Evolutionary conservation across 225 moss, liverwort and hornwort species (phyloP), one percentile per base, ranked within the genome.

Genomic region (Anthoceros angustus): DNA sequence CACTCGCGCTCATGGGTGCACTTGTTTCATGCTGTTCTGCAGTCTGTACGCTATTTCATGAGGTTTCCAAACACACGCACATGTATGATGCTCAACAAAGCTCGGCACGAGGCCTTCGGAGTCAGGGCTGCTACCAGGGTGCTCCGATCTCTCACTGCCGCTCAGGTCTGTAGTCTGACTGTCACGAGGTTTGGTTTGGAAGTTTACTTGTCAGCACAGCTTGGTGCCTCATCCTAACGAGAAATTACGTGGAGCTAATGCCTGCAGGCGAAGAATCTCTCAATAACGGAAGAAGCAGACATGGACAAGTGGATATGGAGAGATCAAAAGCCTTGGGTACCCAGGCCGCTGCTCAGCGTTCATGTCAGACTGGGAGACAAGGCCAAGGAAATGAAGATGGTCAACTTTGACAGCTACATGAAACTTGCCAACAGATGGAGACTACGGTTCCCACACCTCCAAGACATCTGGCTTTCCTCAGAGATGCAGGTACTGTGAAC

Each of bases 351-450:
- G 23, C 45, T 81, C 24, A 75, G 66, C 55, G 62, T 78, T 64
- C 75, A 81, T 49, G 66, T 81, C 9, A 60, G 73, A 0, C 72
- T 78, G 61, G 81, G 78, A 45, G 78, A 81, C 61, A 81, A 81
- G 45, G 32, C 67, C 10, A 70, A 42, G 15, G 75, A 78, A 66
- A 81, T 78, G 81, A 60, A 5, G 3, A 71, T 81, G 18, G 75
- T 67, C 67, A 75, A 73, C 42, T 75, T 81, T 38, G 75, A 78
- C 63, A 55, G 41, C 9, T 81, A 75, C 0, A 78, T 81, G 75
- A n/a, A 12, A 1, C 71, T 81, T 42, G 75, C 71, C 5, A 65
- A 69, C 32, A 64, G 69, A 23, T 23, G 77, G 42, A 66, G 49
- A 12, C 70, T 65, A 25, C 43, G 14, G 0, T 81, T 73, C 61